Percentiles rank a stretch among this genome's conserved stretches.
phyloP scores from a whole-genome alignment of 768 basidiomycete genomes.

The Asterophora parasitica region DNA sequence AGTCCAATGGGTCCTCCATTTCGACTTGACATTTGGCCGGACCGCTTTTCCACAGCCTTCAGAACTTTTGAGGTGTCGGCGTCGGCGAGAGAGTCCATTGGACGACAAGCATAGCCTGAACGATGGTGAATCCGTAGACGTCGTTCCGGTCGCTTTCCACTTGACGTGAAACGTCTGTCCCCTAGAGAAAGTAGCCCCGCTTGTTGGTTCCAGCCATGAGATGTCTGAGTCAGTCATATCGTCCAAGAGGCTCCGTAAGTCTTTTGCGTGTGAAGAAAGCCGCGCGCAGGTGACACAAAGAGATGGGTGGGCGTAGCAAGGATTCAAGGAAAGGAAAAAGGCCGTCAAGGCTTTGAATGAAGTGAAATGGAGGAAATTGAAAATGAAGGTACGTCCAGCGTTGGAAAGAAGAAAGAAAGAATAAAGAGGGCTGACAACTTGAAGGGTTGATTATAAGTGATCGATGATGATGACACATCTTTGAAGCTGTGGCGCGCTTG shows the following conservation, averaged over 20 bases:
- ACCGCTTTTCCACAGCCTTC: conserved; percentile 19
- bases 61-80: neutral
- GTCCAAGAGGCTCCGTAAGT: neutral
- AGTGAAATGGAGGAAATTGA: neutral
- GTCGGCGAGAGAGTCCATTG: neutral
- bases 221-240: conserved; percentile 9
- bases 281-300: neutral
- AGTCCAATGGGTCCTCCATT: conserved; percentile 18
- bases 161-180: conserved; percentile 17
- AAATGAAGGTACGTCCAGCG: conserved; percentile 16
- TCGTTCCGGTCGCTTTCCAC: conserved; percentile 16
- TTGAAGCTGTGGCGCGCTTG: too few species aligned
- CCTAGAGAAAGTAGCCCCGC: conserved; percentile 11
- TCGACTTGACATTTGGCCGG: conserved; percentile 18
- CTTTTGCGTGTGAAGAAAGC: neutral
- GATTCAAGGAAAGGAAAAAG: neutral
- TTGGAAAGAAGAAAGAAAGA: conserved; percentile 11
- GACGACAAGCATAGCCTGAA: conserved; percentile 17
- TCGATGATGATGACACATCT: too few species aligned
- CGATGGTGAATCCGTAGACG: conserved; percentile 11
- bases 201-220: conserved; percentile 7
- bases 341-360: conserved; percentile 8
- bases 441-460: neutral
- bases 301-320: neutral
- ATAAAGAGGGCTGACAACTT: conserved; percentile 12